Base-by-base conservation (phyloP, 495 filamentous ascomycete genomes). In the Geopyxis carbonaria region DNA sequence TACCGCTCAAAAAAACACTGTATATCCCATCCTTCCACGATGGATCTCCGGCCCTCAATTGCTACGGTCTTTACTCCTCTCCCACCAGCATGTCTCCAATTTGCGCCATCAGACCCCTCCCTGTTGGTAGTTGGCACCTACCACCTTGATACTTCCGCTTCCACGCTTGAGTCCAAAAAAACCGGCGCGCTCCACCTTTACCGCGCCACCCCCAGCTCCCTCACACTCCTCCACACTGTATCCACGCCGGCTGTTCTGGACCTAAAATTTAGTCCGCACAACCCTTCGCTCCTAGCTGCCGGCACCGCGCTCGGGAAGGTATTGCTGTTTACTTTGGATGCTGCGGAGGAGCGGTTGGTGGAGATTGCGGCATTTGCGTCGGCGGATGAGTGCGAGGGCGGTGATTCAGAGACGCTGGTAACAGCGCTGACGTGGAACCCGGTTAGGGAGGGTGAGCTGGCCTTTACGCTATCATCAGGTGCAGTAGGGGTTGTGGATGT, bases 101-200 rank as follows among this genome's bases (percentile, higher is more conserved):
- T 92, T 56, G 78, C 73, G 38, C 78, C 78, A 0, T 51, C 57
- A 4, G 49, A 71, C 25, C 70, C 72, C 5, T 61, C 76, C 6
- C 72, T 73, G 47, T 75, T 93, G 47, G 58, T 93, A 1, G 67
- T 93, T 27, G 89, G 89, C 15, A 93, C 89, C 1, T 97, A 97
- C 57, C 62, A 75, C 32, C 64, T 94, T 19, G 20, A 51, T n/a
- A 41, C 48, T 7, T 36, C 32, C 14, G 32, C 38, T 10, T 48
- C 10, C 2, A 54, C 42, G 5, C 59, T 64, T 24, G 46, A 46
- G 11, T 41, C 46, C 11, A 51, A 62, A 22, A 75, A 84, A 40
- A 78, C 70, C 34, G 85, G 85, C 11, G 80, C 73, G 55, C 58
- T 91, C 36, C 63, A 76, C 30, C 58, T 82, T 5, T 85, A 78